These are phyloP conservation scores for Hibiscus trionum DNA, from an alignment of 345 rosid species.

Conservation along the genomic window DNA sequence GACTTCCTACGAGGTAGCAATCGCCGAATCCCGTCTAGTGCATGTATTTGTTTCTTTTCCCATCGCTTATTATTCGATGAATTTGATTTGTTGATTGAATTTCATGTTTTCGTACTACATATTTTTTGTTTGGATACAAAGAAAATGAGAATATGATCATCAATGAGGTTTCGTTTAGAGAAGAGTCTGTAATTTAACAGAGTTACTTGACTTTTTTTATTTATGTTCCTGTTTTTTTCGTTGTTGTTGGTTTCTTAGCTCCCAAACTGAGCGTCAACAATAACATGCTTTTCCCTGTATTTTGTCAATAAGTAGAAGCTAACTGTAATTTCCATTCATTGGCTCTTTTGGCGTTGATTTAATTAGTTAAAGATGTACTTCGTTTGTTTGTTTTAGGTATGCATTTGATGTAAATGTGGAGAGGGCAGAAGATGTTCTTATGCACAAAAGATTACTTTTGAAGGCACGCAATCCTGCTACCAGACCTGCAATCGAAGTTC, in stretches of 20 bases:
- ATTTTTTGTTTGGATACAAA: background rate
- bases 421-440: slow-evolving; percentile 54
- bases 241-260: background rate
- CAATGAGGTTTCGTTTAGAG: background rate
- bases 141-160: background rate
- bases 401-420: slow-evolving; percentile 60
- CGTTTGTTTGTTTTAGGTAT: slow-evolving; percentile 28
- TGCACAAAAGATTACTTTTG: slow-evolving; percentile 52
- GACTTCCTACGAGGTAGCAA: slow-evolving; percentile 44
- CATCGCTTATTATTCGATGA: background rate
- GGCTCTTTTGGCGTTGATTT: background rate
- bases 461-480: slow-evolving; percentile 41
- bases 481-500: slow-evolving; percentile 58
- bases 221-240: background rate
- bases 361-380: background rate
- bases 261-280: background rate
- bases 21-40: background rate
- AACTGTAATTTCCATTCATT: background rate
- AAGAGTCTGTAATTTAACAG: background rate
- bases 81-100: background rate
- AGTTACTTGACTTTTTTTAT: background rate
- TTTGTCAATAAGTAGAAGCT: background rate
- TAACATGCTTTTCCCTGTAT: background rate
- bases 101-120: background rate
- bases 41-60: background rate